Evolutionary conservation across 306 rosid genomes (phyloP), one percentile per base, ranked within the genome.

Genomic region (Canavalia ensiformis): DNA sequence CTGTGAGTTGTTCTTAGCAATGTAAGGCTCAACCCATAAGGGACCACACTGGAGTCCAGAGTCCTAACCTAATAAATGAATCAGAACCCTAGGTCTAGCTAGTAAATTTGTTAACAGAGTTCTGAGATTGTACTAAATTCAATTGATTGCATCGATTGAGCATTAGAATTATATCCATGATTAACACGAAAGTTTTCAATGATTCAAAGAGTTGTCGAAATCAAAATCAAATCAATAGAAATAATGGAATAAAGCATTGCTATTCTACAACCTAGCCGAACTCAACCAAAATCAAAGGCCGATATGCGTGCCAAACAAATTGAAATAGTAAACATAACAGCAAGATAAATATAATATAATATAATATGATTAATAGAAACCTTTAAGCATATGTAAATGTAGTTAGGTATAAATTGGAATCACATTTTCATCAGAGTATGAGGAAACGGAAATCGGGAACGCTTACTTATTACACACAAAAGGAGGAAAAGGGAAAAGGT

Each of bases 401-500:
- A 31, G 6, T 64, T 1, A 74, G 18, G 81, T 67, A 76, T 10
- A 78, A 78, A 78, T 44, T 31, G 55, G 67, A 25, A 74, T 79
- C 54, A 84, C 62, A 58, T 39, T 25, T 9, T 67, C 28, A 67
- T 51, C 42, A 83, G 25, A 18, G n/a, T 34, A 44, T 49, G 34
- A 1, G 47, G 51, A 65, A 72, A 46, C 45, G 30, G 41, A 78
- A 78, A 84, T 8, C 39, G 2, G 10, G 6, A 74, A 35, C 79
- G 49, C 78, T 81, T 63, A 56, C 57, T 68, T 34, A 70, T 68
- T 9, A 54, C 66, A 52, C 87, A 74, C 68, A 31, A 6, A 52
- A 74, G 51, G 57, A 83, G 45, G 77, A 56, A 68, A 75, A 74
- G 76, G 67, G 33, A 81, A 87, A 84, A 81, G 75, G 47, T 44